Conservation (phyloP, 768 basidiomycete species). For the Coprinellus micaceus region DNA sequence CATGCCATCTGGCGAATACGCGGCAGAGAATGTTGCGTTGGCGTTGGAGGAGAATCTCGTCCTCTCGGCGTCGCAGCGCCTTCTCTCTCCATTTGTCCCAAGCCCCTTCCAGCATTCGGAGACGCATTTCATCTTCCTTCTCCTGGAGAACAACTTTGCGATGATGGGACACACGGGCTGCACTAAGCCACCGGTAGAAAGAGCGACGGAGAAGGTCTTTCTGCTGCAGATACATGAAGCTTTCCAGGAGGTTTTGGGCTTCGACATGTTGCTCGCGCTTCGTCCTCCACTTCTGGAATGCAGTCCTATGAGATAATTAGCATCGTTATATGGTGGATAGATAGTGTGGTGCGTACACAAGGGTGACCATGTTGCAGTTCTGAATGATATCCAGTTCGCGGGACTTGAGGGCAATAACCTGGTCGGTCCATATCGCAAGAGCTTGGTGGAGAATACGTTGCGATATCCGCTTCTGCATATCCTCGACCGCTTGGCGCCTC, state of each 20-base stretch:
- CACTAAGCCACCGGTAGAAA: constrained; percentile 68
- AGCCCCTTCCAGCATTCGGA: constrained; percentile 44
- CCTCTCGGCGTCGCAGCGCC: constrained; percentile 63
- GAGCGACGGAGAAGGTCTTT: constrained; percentile 69
- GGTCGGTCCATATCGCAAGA: constrained; percentile 64
- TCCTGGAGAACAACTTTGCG: constrained; percentile 55
- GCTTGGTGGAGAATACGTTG: constrained; percentile 52
- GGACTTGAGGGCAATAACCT: constrained; percentile 69
- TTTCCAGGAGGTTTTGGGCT: constrained; percentile 64
- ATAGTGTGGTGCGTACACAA: constrained; percentile 26
- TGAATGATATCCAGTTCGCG: constrained; percentile 65
- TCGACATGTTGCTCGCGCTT: constrained; percentile 62
- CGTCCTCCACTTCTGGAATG: constrained; percentile 68
- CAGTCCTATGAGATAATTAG: constrained; percentile 34
- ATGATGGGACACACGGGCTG: constrained; percentile 57
- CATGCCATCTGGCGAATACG: constrained; percentile 73
- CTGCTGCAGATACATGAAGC: constrained; percentile 69
- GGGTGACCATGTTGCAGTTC: constrained; percentile 29
- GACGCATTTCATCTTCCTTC: constrained; percentile 60
- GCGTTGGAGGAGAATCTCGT: constrained; percentile 52
- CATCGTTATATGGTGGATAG: background rate
- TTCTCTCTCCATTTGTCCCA: constrained; percentile 83
- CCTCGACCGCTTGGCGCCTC: background rate
- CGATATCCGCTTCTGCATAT: constrained; percentile 27
- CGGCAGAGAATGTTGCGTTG: constrained; percentile 60